Evolutionary conservation across 305 asterid species (phyloP).

Genomic region (Galium porrigens): DNA sequence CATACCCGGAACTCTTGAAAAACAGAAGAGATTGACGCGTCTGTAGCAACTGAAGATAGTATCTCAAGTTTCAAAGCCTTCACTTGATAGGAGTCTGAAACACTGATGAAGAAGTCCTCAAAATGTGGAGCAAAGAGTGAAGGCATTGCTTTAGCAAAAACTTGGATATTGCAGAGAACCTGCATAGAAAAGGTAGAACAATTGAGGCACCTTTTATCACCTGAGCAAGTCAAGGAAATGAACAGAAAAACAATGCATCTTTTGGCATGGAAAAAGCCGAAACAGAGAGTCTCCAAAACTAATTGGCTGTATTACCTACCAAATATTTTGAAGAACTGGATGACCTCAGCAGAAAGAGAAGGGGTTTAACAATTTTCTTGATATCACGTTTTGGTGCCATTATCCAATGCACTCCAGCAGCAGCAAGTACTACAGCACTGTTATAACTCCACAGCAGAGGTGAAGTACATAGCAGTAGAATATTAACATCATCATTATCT

Average conservation of each 20-base stretch:
- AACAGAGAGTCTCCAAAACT: background rate
- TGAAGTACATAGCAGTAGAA: constrained; percentile 73
- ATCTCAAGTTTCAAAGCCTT: constrained; percentile 87
- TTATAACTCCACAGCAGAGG: constrained; percentile 81
- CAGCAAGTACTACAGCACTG: constrained; percentile 93
- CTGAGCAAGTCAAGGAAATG: background rate
- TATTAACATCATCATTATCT: constrained; percentile 66
- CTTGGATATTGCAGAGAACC: constrained; percentile 93
- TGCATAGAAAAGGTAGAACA: constrained; percentile 22
- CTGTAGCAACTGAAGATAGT: constrained; percentile 65
- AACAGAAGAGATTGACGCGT: constrained; percentile 53
- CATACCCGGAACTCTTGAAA: constrained; percentile 88
- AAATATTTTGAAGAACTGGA: constrained; percentile 78
- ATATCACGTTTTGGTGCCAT: constrained; percentile 78
- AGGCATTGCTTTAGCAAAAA: constrained; percentile 78
- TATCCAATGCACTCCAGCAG: constrained; percentile 97
- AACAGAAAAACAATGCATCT: background rate
- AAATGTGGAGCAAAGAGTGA: constrained; percentile 56
- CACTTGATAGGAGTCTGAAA: constrained; percentile 61
- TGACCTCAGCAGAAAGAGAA: constrained; percentile 83
- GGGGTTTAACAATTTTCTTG: constrained; percentile 66
- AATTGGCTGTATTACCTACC: constrained; percentile 31
- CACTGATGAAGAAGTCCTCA: constrained; percentile 77
- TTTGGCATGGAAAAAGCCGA: background rate
- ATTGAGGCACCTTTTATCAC: background rate